A percentile compares a stretch with the other conserved stretches of the same genome.
Evolutionary conservation across 2,329 filamentous ascomycete genomes (phyloP).

Genomic region (Trichoderma harzianum): DNA sequence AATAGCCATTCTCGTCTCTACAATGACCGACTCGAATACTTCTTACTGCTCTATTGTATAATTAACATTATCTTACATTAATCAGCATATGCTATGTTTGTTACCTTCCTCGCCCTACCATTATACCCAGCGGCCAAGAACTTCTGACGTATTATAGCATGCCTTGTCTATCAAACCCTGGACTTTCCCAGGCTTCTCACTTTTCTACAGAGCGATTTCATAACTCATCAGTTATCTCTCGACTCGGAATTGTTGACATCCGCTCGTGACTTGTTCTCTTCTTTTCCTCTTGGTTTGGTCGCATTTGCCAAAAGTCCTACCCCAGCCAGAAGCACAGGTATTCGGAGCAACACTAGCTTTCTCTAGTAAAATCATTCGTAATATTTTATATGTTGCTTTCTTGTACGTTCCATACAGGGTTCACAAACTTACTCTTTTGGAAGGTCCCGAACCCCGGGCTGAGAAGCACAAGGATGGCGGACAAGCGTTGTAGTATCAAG

Average conservation of each 20-base stretch:
- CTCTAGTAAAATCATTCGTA: neutral
- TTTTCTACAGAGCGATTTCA: neutral
- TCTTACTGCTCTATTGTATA: neutral
- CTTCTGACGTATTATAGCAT: neutral
- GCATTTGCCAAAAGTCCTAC: neutral
- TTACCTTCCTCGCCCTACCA: neutral
- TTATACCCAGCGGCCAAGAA: neutral
- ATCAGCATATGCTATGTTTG: neutral
- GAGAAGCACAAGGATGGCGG: neutral
- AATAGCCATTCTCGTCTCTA: neutral
- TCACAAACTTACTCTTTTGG: neutral
- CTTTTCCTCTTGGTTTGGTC: neutral
- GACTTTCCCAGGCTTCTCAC: neutral
- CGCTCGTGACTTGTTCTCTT: neutral
- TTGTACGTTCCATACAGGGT: neutral
- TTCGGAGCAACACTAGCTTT: neutral
- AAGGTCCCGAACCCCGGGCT: neutral
- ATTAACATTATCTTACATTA: neutral
- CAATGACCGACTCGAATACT: neutral
- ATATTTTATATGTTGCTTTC: neutral
- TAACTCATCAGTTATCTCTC: neutral
- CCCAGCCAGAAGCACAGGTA: neutral
- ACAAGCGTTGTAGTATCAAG: neutral
- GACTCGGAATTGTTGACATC: neutral
- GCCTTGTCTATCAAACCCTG: neutral